Evolutionary conservation across 768 basidiomycete genomes (phyloP).

Genomic region (Lyophyllum atratum): DNA sequence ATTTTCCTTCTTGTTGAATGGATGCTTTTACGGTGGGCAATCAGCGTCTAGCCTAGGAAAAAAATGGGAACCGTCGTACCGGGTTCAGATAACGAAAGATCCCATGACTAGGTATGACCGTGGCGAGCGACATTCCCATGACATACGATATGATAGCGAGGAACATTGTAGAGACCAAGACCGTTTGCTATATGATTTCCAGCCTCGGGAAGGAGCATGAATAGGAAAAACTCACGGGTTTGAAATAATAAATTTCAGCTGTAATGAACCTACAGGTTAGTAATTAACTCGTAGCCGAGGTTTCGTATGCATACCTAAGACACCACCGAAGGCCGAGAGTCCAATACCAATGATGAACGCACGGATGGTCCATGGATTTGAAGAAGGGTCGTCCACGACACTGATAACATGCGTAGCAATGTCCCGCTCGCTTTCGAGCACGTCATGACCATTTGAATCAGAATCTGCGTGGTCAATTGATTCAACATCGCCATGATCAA

Average conservation of each 20-base stretch:
- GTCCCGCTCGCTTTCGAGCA: conserved; percentile 46
- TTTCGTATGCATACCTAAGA: conserved; percentile 38
- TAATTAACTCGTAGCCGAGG: neutral
- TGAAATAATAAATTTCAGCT: conserved; percentile 66
- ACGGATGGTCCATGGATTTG: conserved; percentile 50
- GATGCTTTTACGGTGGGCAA: conserved; percentile 35
- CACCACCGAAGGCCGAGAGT: conserved; percentile 49
- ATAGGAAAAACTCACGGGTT: conserved; percentile 38
- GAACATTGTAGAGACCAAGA: conserved; percentile 54
- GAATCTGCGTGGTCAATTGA: conserved; percentile 23
- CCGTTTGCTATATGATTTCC: conserved; percentile 43
- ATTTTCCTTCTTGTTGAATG: conserved; percentile 63
- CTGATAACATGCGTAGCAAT: conserved; percentile 49
- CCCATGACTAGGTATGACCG: conserved; percentile 45
- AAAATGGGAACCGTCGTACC: conserved; percentile 27
- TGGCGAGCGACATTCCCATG: conserved; percentile 49
- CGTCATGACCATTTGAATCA: conserved; percentile 25
- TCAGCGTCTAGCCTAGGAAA: neutral
- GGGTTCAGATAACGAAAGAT: conserved; percentile 54
- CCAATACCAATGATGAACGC: conserved; percentile 48
- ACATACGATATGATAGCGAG: conserved; percentile 51
- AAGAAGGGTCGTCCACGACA: conserved; percentile 44
- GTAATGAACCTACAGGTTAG: conserved; percentile 11
- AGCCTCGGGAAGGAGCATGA: neutral
- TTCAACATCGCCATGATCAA: conserved; percentile 37